Conservation (phyloP, 1,284 basidiomycete species). For the Trichosporon sp. region DNA sequence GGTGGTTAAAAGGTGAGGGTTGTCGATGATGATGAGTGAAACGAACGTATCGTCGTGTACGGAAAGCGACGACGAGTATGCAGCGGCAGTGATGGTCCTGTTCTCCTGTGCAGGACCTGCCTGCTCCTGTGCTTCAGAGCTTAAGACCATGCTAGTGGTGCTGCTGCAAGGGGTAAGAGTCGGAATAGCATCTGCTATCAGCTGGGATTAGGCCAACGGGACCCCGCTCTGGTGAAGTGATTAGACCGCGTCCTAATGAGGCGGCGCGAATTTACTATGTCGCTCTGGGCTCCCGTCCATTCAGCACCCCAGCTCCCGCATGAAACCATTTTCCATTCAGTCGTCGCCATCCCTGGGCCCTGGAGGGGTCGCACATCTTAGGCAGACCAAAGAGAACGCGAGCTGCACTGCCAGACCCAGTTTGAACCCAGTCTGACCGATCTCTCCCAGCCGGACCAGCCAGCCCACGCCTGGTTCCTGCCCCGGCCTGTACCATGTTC, state of each 20-base stretch:
- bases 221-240: neutral
- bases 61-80: neutral
- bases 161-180: conserved; percentile 13
- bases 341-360: conserved; percentile 4
- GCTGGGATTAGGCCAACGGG: neutral
- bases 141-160: neutral
- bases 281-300: conserved; percentile 14
- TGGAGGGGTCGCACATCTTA: conserved; percentile 8
- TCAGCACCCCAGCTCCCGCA: conserved; percentile 12
- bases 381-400: neutral
- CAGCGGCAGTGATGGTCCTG: neutral
- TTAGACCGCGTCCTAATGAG: neutral
- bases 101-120: neutral
- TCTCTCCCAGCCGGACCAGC: too few relatives aligned
- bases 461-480: neutral
- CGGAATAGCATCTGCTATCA: neutral
- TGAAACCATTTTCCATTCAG: conserved; percentile 17
- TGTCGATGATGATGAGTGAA: conserved; percentile 4
- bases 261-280: neutral
- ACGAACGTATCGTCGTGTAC: conserved; percentile 16
- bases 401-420: neutral
- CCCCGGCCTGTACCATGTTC: conserved; percentile 13
- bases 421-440: too few relatives aligned
- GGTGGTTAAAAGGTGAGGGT: neutral
- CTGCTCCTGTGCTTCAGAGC: conserved; percentile 2